phyloP scores from a whole-genome alignment of 208 protist species.

The Trichomonas gallinae region DNA sequence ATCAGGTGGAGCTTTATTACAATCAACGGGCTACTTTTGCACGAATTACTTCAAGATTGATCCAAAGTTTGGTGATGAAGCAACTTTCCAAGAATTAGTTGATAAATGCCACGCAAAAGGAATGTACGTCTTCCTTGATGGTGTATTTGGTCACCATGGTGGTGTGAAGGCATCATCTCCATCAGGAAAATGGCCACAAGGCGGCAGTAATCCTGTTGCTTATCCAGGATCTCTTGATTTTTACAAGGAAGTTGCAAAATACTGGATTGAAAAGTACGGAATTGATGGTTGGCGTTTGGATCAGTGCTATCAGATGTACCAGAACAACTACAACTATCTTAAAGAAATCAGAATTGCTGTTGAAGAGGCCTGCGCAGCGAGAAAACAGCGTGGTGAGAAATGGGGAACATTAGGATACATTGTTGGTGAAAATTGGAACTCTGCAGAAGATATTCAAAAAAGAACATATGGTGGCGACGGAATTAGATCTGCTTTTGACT shows the following conservation, averaged over 20 bases:
- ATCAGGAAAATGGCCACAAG: not conserved
- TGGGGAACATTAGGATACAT: conserved; percentile 6
- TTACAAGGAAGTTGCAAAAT: not conserved
- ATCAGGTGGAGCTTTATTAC: not conserved
- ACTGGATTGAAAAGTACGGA: not conserved
- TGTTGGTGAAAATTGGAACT: not conserved
- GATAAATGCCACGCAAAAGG: not conserved
- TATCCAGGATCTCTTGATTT: not conserved
- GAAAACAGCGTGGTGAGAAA: not conserved
- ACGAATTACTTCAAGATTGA: not conserved
- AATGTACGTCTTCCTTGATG: conserved; percentile 18
- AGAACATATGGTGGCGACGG: not conserved
- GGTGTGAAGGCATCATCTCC: not conserved
- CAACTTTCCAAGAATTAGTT: not conserved
- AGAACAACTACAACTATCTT: not conserved
- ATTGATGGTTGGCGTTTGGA: conserved; percentile 21
- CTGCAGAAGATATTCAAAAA: not conserved
- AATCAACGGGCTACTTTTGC: not conserved
- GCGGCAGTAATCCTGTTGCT: not conserved
- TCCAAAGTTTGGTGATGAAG: not conserved
- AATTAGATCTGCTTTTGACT: not conserved
- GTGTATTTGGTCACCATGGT: not conserved
- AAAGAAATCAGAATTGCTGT: not conserved
- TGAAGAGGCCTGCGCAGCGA: not conserved
- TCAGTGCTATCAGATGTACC: not conserved